Conservation (phyloP, 805 yeast species). For the Starmerella geochares region DNA sequence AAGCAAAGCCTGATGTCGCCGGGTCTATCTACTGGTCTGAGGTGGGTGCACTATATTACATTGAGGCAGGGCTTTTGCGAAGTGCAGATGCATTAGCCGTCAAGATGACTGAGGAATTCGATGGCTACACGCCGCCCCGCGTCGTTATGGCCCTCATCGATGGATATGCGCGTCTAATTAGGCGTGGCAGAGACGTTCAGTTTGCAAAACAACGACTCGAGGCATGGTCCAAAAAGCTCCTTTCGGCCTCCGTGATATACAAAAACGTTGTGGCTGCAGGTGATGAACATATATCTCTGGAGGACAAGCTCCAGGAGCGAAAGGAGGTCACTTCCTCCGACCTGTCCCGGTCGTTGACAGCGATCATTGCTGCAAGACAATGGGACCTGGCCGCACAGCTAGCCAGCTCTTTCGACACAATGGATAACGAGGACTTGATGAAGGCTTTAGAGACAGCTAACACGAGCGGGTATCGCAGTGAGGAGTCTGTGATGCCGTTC, state of each 20-base stretch:
- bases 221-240: constrained; percentile 8
- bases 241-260: neutral
- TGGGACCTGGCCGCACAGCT: neutral
- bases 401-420: neutral
- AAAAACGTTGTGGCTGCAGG: neutral
- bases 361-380: neutral
- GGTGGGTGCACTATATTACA: constrained; percentile 23
- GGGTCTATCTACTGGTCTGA: constrained; percentile 22
- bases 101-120: neutral
- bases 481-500: constrained; percentile 5
- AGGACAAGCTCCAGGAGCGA: neutral
- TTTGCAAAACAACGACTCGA: neutral
- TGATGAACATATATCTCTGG: neutral
- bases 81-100: constrained; percentile 19
- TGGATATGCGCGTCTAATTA: constrained; percentile 4
- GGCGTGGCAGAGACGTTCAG: neutral
- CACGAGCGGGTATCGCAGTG: neutral
- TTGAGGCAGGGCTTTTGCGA: constrained; percentile 21
- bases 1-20: constrained; percentile 15
- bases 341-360: neutral
- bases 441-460: neutral
- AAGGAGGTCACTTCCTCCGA: neutral
- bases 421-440: neutral
- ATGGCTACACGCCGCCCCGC: constrained; percentile 12
- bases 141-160: constrained; percentile 15